Evolutionary conservation across 148 eudicot species (phyloP).

Genomic region (Silene uniflora): DNA sequence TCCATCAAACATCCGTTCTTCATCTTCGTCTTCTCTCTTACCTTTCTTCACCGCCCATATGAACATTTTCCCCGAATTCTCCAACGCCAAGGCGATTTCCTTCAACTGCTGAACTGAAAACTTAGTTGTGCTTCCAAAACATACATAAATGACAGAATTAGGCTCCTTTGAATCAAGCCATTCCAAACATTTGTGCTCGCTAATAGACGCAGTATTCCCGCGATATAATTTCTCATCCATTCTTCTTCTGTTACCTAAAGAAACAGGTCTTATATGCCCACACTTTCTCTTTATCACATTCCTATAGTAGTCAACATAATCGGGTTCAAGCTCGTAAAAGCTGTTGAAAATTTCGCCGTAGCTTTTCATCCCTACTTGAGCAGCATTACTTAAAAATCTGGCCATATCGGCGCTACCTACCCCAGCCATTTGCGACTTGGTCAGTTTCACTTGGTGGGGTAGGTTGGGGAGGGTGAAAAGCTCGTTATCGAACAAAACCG

Average conservation of each 20-base stretch:
- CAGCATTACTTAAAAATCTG: neutral
- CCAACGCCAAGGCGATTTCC: conserved; percentile 20
- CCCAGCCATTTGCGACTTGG: conserved; percentile 16
- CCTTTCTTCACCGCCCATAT: conserved; percentile 3
- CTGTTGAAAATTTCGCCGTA: conserved; percentile 55
- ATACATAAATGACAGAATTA: conserved; percentile 14
- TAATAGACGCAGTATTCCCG: too few species aligned
- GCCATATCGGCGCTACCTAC: neutral
- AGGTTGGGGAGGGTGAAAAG: conserved; percentile 30
- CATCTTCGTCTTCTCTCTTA: neutral
- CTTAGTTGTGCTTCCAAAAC: conserved; percentile 12
- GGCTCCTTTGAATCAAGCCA: conserved; percentile 17
- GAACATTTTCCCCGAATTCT: conserved; percentile 4
- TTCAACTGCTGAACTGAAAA: conserved; percentile 13
- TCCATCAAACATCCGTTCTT: neutral
- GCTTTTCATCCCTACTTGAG: neutral
- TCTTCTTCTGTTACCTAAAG: conserved; percentile 27
- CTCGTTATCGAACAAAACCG: conserved; percentile 41
- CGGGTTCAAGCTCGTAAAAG: conserved; percentile 64
- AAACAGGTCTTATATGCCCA: conserved; percentile 63
- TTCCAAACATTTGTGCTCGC: conserved; percentile 8
- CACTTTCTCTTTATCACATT: conserved; percentile 37
- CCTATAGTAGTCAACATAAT: conserved; percentile 40
- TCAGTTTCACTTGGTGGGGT: conserved; percentile 35
- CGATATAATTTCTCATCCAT: conserved; percentile 3